Evolutionary conservation across 257 asterid species (phyloP).

Genomic region (Avicennia marina): DNA sequence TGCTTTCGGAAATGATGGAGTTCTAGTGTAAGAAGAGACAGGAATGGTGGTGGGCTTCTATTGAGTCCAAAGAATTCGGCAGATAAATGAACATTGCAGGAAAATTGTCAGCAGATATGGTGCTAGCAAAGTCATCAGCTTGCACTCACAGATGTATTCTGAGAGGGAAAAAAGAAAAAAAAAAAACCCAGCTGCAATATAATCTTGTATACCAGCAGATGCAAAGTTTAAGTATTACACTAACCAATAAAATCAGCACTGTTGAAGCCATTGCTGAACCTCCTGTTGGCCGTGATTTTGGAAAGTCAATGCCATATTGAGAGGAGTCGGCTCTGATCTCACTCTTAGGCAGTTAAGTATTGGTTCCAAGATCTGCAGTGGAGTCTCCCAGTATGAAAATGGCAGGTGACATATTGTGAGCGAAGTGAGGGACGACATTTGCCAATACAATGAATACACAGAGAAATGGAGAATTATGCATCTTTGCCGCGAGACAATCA

Average conservation of each 20-base stretch:
- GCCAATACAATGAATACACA: slow-evolving; percentile 18
- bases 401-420: slow-evolving; percentile 35
- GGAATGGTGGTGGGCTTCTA: slow-evolving; percentile 64
- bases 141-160: no score
- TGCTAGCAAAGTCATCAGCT: no score
- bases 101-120: no score
- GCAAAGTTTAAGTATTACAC: slow-evolving; percentile 1
- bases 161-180: no score
- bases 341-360: slow-evolving; percentile 30
- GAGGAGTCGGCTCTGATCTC: slow-evolving; percentile 43
- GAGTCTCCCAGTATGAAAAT: slow-evolving; percentile 68
- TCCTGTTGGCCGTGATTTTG: slow-evolving; percentile 56
- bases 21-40: slow-evolving; percentile 36
- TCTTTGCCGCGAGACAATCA: slow-evolving; percentile 21
- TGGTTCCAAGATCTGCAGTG: slow-evolving; percentile 80
- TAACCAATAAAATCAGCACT: slow-evolving; percentile 64
- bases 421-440: slow-evolving; percentile 23
- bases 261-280: slow-evolving; percentile 79
- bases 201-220: no score
- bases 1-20: slow-evolving; percentile 32
- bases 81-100: no score
- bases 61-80: slow-evolving; percentile 59
- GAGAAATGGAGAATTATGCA: slow-evolving; percentile 4
- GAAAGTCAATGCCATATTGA: slow-evolving; percentile 59
- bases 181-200: no score